phyloP scores from a whole-genome alignment of 1,284 basidiomycete genomes.

The Rhodotorula sp. region DNA sequence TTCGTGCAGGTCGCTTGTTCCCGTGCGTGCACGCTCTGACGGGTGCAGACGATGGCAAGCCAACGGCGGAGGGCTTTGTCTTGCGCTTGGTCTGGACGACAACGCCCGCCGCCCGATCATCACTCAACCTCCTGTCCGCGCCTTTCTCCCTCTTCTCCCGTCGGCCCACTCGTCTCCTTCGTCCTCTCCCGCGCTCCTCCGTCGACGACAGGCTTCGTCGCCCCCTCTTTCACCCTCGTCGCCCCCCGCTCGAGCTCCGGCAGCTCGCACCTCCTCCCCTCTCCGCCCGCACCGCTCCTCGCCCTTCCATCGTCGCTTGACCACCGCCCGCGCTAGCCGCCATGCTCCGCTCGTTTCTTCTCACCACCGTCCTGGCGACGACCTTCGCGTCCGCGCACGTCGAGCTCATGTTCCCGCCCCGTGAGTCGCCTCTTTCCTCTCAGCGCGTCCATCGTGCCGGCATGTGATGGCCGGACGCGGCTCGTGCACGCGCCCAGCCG shows the following conservation, averaged over 20 bases:
- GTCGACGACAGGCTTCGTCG: slow-evolving; percentile 6
- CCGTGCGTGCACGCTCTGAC: too few species aligned
- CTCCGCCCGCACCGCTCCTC: neutral
- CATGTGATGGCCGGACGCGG: neutral
- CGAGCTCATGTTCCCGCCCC: slow-evolving; percentile 26
- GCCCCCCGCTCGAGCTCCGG: neutral
- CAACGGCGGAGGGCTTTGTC: neutral
- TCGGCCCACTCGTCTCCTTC: neutral
- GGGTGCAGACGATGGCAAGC: too few species aligned
- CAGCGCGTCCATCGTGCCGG: neutral
- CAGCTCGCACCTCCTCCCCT: neutral
- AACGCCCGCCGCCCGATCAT: neutral
- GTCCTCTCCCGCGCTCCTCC: neutral
- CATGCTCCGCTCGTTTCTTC: slow-evolving; percentile 11
- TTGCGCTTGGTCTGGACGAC: too few species aligned
- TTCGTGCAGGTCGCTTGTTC: too few species aligned
- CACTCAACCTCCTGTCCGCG: neutral
- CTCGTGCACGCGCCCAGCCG: neutral
- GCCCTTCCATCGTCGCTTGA: too few species aligned
- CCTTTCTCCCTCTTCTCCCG: neutral
- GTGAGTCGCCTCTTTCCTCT: slow-evolving; percentile 7
- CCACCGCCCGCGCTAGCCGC: neutral
- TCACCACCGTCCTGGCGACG: neutral
- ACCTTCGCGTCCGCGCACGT: slow-evolving; percentile 22
- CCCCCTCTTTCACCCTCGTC: neutral